A percentile compares a stretch with the other conserved stretches of the same genome.
Evolutionary conservation across 257 asterid species (phyloP).

Genomic region (Solanum boliviense): DNA sequence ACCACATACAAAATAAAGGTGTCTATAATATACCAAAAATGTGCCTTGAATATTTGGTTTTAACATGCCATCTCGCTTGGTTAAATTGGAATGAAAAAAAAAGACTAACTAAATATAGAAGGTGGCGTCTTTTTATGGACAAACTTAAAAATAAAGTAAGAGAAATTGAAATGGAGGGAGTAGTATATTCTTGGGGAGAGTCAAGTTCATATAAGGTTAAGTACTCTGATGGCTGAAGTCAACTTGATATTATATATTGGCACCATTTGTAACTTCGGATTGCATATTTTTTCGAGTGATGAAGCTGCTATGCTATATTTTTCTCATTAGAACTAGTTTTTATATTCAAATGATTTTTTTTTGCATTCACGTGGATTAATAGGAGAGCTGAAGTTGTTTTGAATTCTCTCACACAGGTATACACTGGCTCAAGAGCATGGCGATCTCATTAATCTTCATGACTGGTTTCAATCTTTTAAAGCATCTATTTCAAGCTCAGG

Average conservation of each 20-base stretch:
- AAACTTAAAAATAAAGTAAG: neutral
- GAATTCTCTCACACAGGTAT: constrained; percentile 37
- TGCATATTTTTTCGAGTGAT: neutral
- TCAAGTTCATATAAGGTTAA: too few relatives aligned
- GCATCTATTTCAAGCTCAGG: constrained; percentile 31
- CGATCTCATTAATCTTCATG: constrained; percentile 84
- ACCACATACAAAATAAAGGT: neutral
- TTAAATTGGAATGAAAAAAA: neutral
- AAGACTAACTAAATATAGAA: neutral
- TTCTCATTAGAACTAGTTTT: neutral
- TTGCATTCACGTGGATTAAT: neutral
- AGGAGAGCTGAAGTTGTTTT: neutral
- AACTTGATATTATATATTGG: neutral
- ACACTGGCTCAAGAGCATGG: constrained; percentile 90
- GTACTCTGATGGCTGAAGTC: neutral
- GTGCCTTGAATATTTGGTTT: neutral
- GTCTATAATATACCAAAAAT: neutral
- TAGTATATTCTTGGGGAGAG: neutral
- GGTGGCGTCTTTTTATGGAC: neutral
- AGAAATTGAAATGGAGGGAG: neutral
- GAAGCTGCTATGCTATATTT: neutral
- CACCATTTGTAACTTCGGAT: neutral
- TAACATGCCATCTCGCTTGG: neutral
- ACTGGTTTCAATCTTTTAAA: constrained; percentile 84
- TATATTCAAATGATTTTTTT: neutral